Conservation (phyloP, 306 rosid genomes). For the Quercus ilex region DNA sequence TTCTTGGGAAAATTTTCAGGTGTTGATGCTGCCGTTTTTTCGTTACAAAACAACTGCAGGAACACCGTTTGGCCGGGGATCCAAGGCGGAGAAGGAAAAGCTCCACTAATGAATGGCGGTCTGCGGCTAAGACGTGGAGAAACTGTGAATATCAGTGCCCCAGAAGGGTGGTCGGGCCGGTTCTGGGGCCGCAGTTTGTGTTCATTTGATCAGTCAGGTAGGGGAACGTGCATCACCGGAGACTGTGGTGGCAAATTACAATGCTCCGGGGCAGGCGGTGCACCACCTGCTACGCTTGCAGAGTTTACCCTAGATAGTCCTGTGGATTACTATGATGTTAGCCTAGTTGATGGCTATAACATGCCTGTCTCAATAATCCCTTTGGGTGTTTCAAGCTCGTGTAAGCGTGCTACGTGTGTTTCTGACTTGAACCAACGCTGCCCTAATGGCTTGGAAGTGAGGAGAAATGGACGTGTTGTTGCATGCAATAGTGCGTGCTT, state of each 20-base stretch:
- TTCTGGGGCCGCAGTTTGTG: conserved; percentile 51
- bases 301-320: conserved; percentile 67
- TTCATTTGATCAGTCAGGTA: conserved; percentile 36
- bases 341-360: conserved; percentile 72
- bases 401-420: conserved; percentile 24
- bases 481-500: conserved; percentile 59
- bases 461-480: conserved; percentile 24
- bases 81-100: conserved; percentile 41
- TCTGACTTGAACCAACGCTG: conserved; percentile 37
- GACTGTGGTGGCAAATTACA: conserved; percentile 50
- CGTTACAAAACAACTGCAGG: conserved; percentile 42
- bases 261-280: conserved; percentile 47
- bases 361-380: conserved; percentile 45
- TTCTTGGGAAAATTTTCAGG: conserved; percentile 20
- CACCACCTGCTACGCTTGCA: conserved; percentile 51
- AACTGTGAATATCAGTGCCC: conserved; percentile 29
- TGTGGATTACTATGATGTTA: conserved; percentile 51
- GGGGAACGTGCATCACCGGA: conserved; percentile 48
- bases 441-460: conserved; percentile 42
- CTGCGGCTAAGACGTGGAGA: conserved; percentile 28
- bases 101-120: conserved; percentile 47
- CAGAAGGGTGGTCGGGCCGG: conserved; percentile 59
- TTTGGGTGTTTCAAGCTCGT: conserved; percentile 24
- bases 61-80: conserved; percentile 55
- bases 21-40: conserved; percentile 49